Conservation (phyloP, 306 rosid genomes). For the Mucuna pruriens region DNA sequence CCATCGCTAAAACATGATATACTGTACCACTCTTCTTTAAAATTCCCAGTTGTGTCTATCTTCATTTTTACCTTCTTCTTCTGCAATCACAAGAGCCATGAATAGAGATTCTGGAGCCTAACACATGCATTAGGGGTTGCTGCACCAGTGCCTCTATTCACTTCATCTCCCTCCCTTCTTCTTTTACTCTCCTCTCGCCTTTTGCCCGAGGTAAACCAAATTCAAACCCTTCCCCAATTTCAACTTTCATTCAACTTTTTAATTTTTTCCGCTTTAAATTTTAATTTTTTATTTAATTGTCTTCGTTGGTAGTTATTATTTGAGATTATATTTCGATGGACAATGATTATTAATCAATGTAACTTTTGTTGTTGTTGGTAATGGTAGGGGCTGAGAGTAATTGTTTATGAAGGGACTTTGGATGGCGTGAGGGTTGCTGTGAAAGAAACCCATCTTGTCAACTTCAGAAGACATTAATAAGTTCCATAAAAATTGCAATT, state of each 20-base stretch:
- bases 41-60: neutral
- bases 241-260: neutral
- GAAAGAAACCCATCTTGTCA: conserved; percentile 81
- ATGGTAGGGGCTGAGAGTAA: conserved; percentile 81
- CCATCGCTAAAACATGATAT: neutral
- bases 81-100: conserved; percentile 34
- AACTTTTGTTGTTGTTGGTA: conserved; percentile 21
- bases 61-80: neutral
- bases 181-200: conserved; percentile 69
- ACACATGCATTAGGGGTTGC: conserved; percentile 91
- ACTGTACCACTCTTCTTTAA: neutral
- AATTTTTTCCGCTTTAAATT: neutral
- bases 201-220: conserved; percentile 75
- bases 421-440: conserved; percentile 79
- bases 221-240: neutral
- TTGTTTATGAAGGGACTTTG: conserved; percentile 81
- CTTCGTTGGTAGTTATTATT: neutral
- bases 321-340: neutral
- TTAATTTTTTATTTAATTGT: neutral
- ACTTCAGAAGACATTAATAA: conserved; percentile 78
- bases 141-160: conserved; percentile 70
- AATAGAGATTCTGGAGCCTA: conserved; percentile 71
- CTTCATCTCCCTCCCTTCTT: conserved; percentile 83
- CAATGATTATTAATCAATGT: neutral
- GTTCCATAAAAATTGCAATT: conserved; percentile 85